Conservation (phyloP, 2,329 filamentous ascomycete genomes). For the Alternaria triticina region DNA sequence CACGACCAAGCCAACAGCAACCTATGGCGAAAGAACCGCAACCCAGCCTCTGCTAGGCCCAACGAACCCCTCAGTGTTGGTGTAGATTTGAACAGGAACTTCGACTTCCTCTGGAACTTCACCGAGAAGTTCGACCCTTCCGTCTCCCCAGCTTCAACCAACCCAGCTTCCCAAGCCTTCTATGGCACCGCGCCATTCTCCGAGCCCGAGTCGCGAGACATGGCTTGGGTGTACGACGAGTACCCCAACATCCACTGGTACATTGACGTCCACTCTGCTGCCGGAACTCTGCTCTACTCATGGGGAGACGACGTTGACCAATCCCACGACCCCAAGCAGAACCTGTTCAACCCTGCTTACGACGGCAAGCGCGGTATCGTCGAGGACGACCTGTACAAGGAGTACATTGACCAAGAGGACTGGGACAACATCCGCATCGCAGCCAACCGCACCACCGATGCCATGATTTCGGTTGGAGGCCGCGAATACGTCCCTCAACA, state of each 20-base stretch:
- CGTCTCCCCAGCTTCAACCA: slow-evolving; percentile 49
- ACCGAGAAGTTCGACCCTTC: slow-evolving; percentile 53
- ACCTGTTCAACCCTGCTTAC: slow-evolving; percentile 60
- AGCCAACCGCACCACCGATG: slow-evolving; percentile 41
- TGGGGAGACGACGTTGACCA: slow-evolving; percentile 66
- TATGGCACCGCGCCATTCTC: slow-evolving; percentile 61
- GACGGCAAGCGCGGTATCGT: slow-evolving; percentile 60
- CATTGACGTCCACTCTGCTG: slow-evolving; percentile 64
- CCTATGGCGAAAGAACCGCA: slow-evolving; percentile 49
- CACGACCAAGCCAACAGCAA: slow-evolving; percentile 40
- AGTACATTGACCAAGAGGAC: slow-evolving; percentile 47
- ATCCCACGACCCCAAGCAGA: slow-evolving; percentile 54
- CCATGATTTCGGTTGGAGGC: slow-evolving; percentile 46
- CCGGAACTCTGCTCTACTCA: slow-evolving; percentile 61
- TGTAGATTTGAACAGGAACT: slow-evolving; percentile 45
- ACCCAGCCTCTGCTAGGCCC: slow-evolving; percentile 40
- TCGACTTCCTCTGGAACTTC: slow-evolving; percentile 65
- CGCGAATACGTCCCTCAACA: slow-evolving; percentile 41
- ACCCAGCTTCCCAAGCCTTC: slow-evolving; percentile 56
- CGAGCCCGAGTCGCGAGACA: slow-evolving; percentile 62
- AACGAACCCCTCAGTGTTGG: slow-evolving; percentile 26
- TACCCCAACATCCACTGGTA: slow-evolving; percentile 62
- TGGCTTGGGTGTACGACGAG: slow-evolving; percentile 60
- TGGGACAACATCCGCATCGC: slow-evolving; percentile 41
- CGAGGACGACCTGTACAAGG: slow-evolving; percentile 58